Evolutionary conservation across 192 early-diverging fungal species (phyloP).

Genomic region (Coemansia erecta): DNA sequence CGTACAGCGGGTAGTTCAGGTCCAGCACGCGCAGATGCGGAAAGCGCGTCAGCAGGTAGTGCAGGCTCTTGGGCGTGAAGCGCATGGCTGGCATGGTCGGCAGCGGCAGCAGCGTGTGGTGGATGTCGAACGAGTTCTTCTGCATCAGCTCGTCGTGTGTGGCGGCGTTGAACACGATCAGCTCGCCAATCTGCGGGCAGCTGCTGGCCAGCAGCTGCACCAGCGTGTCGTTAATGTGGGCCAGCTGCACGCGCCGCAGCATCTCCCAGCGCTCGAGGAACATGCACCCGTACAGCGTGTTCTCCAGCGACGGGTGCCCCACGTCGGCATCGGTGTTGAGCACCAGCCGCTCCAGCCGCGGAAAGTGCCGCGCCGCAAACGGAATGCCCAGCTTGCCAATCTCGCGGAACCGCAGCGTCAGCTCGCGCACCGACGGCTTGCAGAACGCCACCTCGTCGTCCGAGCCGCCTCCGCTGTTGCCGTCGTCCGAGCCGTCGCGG

Average conservation of each 20-base stretch:
- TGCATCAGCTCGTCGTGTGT: conserved; percentile 49
- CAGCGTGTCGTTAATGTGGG: conserved; percentile 52
- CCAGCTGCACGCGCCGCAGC: conserved; percentile 45
- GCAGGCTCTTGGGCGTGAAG: conserved; percentile 52
- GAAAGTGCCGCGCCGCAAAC: conserved; percentile 52
- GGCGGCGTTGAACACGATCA: conserved; percentile 49
- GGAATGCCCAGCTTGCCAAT: conserved; percentile 55
- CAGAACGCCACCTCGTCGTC: conserved; percentile 40
- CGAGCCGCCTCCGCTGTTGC: neutral
- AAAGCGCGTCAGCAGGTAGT: conserved; percentile 46
- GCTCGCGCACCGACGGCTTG: conserved; percentile 53
- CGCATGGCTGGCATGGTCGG: conserved; percentile 50
- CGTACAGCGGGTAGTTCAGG: conserved; percentile 53
- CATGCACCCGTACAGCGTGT: conserved; percentile 54
- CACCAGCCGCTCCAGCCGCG: conserved; percentile 37
- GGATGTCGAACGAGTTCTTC: conserved; percentile 54
- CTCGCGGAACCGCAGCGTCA: conserved; percentile 43
- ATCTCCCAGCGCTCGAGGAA: conserved; percentile 42
- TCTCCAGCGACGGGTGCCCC: conserved; percentile 48
- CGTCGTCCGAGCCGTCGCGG: conserved; percentile 9
- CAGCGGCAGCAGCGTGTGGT: conserved; percentile 42
- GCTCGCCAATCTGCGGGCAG: conserved; percentile 42
- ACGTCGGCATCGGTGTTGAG: conserved; percentile 43
- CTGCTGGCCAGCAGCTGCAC: conserved; percentile 51
- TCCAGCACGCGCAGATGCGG: conserved; percentile 46